phyloP scores from a whole-genome alignment of 495 filamentous ascomycete genomes.

The Penicillium pancosmium region DNA sequence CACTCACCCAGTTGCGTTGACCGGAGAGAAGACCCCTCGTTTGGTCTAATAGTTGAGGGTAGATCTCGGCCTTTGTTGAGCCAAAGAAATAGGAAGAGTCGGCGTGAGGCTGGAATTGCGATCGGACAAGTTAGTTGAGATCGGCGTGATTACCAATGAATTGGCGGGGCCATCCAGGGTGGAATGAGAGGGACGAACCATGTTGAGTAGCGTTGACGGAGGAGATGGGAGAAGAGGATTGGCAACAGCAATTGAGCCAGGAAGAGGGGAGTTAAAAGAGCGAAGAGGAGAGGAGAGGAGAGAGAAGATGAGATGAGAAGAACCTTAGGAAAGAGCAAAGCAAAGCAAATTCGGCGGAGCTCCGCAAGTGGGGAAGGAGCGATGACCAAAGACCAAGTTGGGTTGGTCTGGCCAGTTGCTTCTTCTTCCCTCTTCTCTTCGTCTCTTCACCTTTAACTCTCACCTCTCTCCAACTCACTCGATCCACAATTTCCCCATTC shows the following conservation, averaged over 20 bases:
- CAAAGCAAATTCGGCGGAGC: neutral
- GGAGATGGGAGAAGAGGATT: neutral
- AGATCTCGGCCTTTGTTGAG: conserved; percentile 73
- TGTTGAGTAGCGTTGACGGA: neutral
- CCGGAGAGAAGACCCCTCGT: conserved; percentile 70
- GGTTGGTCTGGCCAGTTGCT: neutral
- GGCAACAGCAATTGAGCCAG: neutral
- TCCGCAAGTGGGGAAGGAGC: neutral
- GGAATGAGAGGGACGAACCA: conserved; percentile 10
- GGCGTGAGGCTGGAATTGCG: conserved; percentile 71
- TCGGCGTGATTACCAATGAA: neutral
- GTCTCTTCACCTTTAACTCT: neutral
- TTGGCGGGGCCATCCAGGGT: neutral
- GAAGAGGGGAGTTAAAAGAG: conserved; percentile 1
- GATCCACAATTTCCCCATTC: neutral
- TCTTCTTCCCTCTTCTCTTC: neutral
- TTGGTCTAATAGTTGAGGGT: conserved; percentile 72
- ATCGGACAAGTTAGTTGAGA: neutral
- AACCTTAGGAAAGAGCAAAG: neutral
- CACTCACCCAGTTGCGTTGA: conserved; percentile 84
- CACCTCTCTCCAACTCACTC: neutral
- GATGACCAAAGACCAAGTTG: neutral
- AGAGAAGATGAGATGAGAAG: too few relatives aligned
- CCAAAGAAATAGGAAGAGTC: conserved; percentile 78
- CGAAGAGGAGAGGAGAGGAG: neutral